These are phyloP conservation scores for Serendipita sp. DNA, from an alignment of 768 basidiomycete genomes.

Conservation along the genomic window DNA sequence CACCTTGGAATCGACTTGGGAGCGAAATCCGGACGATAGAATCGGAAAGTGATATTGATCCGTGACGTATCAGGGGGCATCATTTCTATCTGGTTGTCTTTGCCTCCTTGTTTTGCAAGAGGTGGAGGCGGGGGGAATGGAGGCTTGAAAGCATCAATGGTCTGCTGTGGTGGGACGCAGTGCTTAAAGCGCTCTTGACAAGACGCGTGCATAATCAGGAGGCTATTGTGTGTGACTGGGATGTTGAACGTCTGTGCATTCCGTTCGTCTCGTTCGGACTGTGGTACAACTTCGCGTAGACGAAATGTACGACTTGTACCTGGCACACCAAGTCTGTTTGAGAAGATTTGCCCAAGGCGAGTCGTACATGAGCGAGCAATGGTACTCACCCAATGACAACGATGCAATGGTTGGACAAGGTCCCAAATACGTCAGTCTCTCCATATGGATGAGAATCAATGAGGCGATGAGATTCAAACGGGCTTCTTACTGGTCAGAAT, in stretches of 20 bases:
- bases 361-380: too few relatives aligned
- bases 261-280: conserved; percentile 39
- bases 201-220: conserved; percentile 77
- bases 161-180: conserved; percentile 52
- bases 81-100: not conserved
- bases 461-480: conserved; percentile 9
- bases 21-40: conserved; percentile 69
- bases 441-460: not conserved
- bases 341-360: too few relatives aligned
- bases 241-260: conserved; percentile 61
- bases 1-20: conserved; percentile 53
- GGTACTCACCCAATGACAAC: conserved; percentile 67
- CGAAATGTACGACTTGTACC: conserved; percentile 54
- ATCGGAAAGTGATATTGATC: conserved; percentile 78
- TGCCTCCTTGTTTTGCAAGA: conserved; percentile 9
- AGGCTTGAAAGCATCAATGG: conserved; percentile 60
- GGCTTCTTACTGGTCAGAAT: conserved; percentile 43
- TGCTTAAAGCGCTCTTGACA: conserved; percentile 77
- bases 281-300: conserved; percentile 60
- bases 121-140: conserved; percentile 24
- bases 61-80: conserved; percentile 44
- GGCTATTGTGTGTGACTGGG: conserved; percentile 66
- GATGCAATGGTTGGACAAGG: conserved; percentile 80
- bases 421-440: conserved; percentile 50
- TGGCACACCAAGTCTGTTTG: too few relatives aligned